Evolutionary conservation across 192 early-diverging fungal species (phyloP), one percentile per base, ranked within the genome.

Genomic region (Coemansia brasiliensis): DNA sequence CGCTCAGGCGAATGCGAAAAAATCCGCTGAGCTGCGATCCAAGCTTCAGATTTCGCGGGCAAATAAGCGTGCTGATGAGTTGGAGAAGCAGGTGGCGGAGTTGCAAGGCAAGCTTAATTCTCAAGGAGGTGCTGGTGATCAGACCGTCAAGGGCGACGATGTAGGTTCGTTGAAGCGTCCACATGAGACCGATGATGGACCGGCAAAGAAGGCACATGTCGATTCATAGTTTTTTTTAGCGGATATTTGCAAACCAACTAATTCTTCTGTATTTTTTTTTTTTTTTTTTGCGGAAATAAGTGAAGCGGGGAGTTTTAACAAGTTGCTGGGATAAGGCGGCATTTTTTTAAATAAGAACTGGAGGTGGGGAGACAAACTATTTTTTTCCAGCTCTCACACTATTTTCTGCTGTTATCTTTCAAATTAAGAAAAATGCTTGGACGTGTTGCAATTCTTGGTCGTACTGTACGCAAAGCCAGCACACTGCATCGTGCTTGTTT

Each of bases 401-500:
- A 42, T 20, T n/a, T 20, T 42, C 5, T 41, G 38, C 4, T 16
- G 40, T 18, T n/a, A 43, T 20, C 41, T 43, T 20, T 43, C 41
- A 43, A 20, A 43, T 20, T 18, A 43, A 43, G 16, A 43, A 3
- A 39, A n/a, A 20, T 20, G 20, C 20, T 43, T 43, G 41, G 16
- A 18, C n/a, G 20, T 43, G n/a, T 20, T 43, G 41, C 41, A 35
- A 35, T 35, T 7, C 32, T 35, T 35, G 32, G 32, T 7, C 32
- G 32, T 10, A 35, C 32, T 35, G 6, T 35, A 10, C 32, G 32
- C 32, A 35, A 35, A 35, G 32, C 32, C 32, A 35, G 10, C 32
- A 7, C 32, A 10, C 32, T 35, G 32, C 32, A 35, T 35, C 32
- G 32, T 49, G 87, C 72, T 79, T 92, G 93, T 18, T 67, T 85